phyloP scores from a whole-genome alignment of 148 eudicot genomes.

The Hydrangea macrophylla region DNA sequence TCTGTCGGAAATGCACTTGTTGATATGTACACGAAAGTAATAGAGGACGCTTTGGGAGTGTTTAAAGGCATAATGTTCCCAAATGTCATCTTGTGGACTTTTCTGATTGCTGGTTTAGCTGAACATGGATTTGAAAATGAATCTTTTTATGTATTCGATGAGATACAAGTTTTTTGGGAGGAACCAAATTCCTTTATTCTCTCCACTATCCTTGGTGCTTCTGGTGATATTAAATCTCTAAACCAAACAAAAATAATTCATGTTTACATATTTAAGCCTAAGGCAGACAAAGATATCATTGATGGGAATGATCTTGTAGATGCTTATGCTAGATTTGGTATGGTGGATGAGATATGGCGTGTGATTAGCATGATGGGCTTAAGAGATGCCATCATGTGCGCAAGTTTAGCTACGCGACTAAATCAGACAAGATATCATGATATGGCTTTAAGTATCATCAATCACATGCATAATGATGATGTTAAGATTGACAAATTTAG shows the following conservation, averaged over 20 bases:
- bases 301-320: slow-evolving; percentile 22
- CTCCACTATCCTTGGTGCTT: slow-evolving; percentile 5
- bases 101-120: slow-evolving; percentile 19
- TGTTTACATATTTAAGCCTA: slow-evolving; percentile 8
- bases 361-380: slow-evolving; percentile 5
- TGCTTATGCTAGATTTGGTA: slow-evolving; percentile 14
- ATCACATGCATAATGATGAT: slow-evolving; percentile 6
- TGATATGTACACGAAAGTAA: slow-evolving; percentile 11
- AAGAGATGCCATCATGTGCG: slow-evolving; percentile 16
- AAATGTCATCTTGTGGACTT: slow-evolving; percentile 21
- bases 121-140: slow-evolving; percentile 16
- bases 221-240: not conserved
- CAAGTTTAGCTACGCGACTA: slow-evolving; percentile 13
- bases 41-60: slow-evolving; percentile 7
- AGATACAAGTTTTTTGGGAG: not conserved
- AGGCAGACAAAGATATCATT: slow-evolving; percentile 7
- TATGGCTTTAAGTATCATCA: slow-evolving; percentile 7
- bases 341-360: slow-evolving; percentile 10
- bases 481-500: slow-evolving; percentile 11
- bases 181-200: slow-evolving; percentile 19
- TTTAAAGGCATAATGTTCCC: slow-evolving; percentile 7
- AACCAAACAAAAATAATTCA: slow-evolving; percentile 10
- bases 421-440: slow-evolving; percentile 16
- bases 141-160: slow-evolving; percentile 14
- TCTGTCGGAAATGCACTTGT: slow-evolving; percentile 16